Base-by-base conservation (phyloP, 2,329 filamentous ascomycete genomes). In the Botrytis sinoallii region DNA sequence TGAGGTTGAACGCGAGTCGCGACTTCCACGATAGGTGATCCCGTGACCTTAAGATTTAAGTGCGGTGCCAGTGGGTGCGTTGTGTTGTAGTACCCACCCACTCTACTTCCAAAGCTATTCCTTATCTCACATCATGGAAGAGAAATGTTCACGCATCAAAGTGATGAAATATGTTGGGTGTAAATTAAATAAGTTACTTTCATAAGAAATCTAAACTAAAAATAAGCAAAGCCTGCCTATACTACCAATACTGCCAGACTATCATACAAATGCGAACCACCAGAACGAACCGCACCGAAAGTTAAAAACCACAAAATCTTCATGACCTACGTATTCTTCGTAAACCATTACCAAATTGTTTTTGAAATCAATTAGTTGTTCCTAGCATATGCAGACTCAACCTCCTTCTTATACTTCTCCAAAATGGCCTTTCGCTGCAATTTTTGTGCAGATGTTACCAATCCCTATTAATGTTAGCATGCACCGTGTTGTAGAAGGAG, bases 391-490 rank as follows among this genome's bases (percentile, higher is more conserved):
- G 78, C 78, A 44, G 73, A 77, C 71, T 88, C 84, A 57, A 93
- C 87, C 73, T 92, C 86, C 76, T 86, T 86, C 82, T 88, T 83
- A 83, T 88, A 92, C 78, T 87, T 88, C 59, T 86, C 82, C 69
- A 91, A 82, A 74, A 93, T 91, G 78, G 87, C 88, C 84, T 88
- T 91, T 78, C 91, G 87, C 84, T 93, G 91, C 68, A 93, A 85
- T 80, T 93, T 93, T 82, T 93, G 91, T 4, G 91, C 91, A 18
- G 91, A 90, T 66, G 91, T 92, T 72, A 91, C 88, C 73, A 90
- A 85, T 73, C 86, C 86, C 90, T 92, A 77, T 71, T 46, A 75
- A 44, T 64, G 77, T 83, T 80, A 83, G 63, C 25, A 83, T 79
- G 72, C 70, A 81, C 83, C 79, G 79, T 82, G 82, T 46, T 65